Conservation (phyloP, 306 rosid species). For the Prunus mume region DNA sequence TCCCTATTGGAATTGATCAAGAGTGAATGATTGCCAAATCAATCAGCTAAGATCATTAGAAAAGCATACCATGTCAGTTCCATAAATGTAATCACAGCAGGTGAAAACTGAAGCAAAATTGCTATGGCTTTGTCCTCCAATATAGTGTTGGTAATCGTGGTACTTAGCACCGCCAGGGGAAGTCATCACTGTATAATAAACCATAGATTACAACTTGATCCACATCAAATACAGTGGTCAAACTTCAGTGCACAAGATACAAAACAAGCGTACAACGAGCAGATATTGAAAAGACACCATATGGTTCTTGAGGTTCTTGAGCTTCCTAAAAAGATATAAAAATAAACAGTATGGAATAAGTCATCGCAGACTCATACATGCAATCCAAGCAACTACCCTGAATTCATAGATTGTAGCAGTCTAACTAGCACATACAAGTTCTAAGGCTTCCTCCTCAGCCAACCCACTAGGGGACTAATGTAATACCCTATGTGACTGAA, state of each 20-base stretch:
- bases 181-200: slow-evolving; percentile 58
- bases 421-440: not conserved
- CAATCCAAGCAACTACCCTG: slow-evolving; percentile 1
- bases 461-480: not conserved
- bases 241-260: slow-evolving; percentile 18
- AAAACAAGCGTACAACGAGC: not conserved
- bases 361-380: not conserved
- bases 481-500: not conserved
- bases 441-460: not conserved
- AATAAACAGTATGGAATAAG: not conserved
- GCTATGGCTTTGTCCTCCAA: slow-evolving; percentile 94
- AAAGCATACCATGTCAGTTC: slow-evolving; percentile 82
- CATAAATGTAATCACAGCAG: slow-evolving; percentile 92
- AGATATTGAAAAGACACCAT: not conserved
- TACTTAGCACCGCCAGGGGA: slow-evolving; percentile 91
- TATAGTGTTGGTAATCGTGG: slow-evolving; percentile 96
- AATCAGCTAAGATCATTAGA: slow-evolving; percentile 23
- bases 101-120: slow-evolving; percentile 96
- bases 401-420: not conserved
- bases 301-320: not conserved
- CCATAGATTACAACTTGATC: slow-evolving; percentile 13
- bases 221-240: slow-evolving; percentile 2
- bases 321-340: not conserved
- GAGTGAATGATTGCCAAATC: slow-evolving; percentile 21
- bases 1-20: slow-evolving; percentile 58